Conservation (phyloP, 768 basidiomycete species). For the Phaeotremella skinneri region DNA sequence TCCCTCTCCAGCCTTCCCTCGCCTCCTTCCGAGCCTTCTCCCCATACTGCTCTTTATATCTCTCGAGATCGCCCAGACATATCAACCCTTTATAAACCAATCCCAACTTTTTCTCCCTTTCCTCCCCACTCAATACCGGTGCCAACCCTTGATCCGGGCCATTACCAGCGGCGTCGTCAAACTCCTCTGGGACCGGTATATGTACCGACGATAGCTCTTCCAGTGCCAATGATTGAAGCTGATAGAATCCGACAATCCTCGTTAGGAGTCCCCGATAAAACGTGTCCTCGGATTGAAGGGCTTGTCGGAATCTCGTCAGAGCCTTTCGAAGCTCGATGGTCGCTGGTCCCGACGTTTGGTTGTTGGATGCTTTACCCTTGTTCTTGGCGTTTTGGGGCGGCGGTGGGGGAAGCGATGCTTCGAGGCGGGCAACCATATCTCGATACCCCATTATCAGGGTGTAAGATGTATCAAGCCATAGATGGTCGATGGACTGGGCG, state of each 20-base stretch:
- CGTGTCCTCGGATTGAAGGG: conserved; percentile 82
- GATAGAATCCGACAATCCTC: conserved; percentile 67
- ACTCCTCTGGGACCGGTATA: neutral
- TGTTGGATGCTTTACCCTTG: conserved; percentile 48
- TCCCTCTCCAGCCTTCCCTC: conserved; percentile 12
- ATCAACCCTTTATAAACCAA: conserved; percentile 83
- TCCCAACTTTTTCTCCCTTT: conserved; percentile 66
- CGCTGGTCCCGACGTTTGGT: conserved; percentile 53
- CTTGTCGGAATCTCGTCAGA: conserved; percentile 81
- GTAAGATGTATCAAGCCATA: conserved; percentile 49
- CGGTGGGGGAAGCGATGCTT: conserved; percentile 11
- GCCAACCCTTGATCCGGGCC: conserved; percentile 10
- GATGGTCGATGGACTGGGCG: conserved; percentile 43
- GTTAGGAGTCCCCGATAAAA: conserved; percentile 82
- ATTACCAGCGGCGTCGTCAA: conserved; percentile 1
- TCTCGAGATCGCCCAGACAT: conserved; percentile 88
- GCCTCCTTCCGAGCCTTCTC: conserved; percentile 15
- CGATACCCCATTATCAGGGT: conserved; percentile 44
- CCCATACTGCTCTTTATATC: conserved; percentile 86
- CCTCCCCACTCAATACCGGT: conserved; percentile 53
- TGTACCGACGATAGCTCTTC: conserved; percentile 44
- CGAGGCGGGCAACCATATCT: conserved; percentile 28
- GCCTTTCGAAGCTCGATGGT: conserved; percentile 82
- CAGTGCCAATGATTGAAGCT: conserved; percentile 37
- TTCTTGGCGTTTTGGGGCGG: neutral